Conservation (phyloP, 257 asterid species). For the Misopates orontium region DNA sequence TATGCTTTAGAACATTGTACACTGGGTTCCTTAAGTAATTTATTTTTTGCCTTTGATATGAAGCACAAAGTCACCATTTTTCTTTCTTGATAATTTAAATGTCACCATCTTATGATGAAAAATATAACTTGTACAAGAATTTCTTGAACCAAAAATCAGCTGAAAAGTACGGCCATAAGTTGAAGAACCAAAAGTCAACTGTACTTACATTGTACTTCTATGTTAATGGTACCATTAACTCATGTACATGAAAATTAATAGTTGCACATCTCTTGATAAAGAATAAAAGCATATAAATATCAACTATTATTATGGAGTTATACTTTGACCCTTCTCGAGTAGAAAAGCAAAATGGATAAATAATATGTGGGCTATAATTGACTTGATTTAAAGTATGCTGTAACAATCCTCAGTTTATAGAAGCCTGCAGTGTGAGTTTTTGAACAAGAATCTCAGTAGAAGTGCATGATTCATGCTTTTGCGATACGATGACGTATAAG, state of each 20-base stretch:
- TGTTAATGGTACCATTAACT: slow-evolving; percentile 7
- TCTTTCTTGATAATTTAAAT: no score
- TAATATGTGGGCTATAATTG: no score
- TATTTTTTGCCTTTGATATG: background rate
- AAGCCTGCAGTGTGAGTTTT: slow-evolving; percentile 23
- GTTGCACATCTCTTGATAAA: slow-evolving; percentile 1
- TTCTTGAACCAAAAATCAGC: no score
- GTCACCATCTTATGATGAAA: no score
- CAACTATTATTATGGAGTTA: no score
- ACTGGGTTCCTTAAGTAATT: no score
- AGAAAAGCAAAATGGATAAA: background rate
- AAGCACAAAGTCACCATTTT: background rate
- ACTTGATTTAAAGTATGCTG: no score
- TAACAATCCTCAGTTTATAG: no score
- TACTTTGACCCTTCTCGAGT: slow-evolving; percentile 4
- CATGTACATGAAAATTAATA: background rate
- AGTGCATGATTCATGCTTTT: slow-evolving; percentile 45
- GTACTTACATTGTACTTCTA: slow-evolving; percentile 31
- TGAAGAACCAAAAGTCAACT: slow-evolving; percentile 30
- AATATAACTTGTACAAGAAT: no score
- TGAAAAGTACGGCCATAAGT: no score
- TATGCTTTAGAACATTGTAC: no score
- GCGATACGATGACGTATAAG: slow-evolving; percentile 1
- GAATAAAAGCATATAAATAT: background rate
- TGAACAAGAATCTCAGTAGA: slow-evolving; percentile 18